These are phyloP conservation scores for Fusarium torulosum DNA, from an alignment of 2,329 filamentous ascomycete species.

Conservation along the genomic window DNA sequence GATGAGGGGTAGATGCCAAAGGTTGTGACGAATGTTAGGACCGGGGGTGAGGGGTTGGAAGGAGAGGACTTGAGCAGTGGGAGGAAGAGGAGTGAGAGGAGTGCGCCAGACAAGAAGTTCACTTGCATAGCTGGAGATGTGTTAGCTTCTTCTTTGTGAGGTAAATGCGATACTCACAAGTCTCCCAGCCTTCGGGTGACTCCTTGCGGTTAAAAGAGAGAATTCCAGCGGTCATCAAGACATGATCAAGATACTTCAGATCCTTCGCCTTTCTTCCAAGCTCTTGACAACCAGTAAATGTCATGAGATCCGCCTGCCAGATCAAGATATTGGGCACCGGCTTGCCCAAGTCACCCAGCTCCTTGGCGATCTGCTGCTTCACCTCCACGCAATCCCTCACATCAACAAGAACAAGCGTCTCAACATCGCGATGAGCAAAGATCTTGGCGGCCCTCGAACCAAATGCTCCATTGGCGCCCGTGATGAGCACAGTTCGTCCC, in stretches of 20 bases:
- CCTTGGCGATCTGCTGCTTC: constrained; percentile 52
- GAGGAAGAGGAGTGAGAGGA: constrained; percentile 52
- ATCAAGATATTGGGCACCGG: constrained; percentile 51
- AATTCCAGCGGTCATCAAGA: constrained; percentile 55
- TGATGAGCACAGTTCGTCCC: constrained; percentile 54
- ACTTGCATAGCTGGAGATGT: constrained; percentile 50
- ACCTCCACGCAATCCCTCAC: constrained; percentile 51
- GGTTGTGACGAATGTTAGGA: constrained; percentile 55
- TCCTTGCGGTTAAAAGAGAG: constrained; percentile 53
- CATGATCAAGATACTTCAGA: constrained; percentile 52
- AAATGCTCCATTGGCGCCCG: constrained; percentile 54
- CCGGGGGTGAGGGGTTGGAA: constrained; percentile 50
- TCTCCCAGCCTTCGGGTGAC: constrained; percentile 57
- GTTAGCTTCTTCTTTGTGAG: not conserved
- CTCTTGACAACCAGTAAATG: constrained; percentile 52
- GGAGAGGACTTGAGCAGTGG: constrained; percentile 52
- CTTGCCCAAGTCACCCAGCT: constrained; percentile 45
- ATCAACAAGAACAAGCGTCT: constrained; percentile 54
- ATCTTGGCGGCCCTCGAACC: constrained; percentile 54
- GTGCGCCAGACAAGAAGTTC: constrained; percentile 54
- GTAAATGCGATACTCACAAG: constrained; percentile 42
- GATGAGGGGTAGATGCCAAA: constrained; percentile 56
- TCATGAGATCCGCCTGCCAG: constrained; percentile 55
- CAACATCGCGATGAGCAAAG: constrained; percentile 52
- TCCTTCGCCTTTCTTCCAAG: constrained; percentile 48